Evolutionary conservation across 768 basidiomycete species (phyloP).

Genomic region (Termitomyces sp.): DNA sequence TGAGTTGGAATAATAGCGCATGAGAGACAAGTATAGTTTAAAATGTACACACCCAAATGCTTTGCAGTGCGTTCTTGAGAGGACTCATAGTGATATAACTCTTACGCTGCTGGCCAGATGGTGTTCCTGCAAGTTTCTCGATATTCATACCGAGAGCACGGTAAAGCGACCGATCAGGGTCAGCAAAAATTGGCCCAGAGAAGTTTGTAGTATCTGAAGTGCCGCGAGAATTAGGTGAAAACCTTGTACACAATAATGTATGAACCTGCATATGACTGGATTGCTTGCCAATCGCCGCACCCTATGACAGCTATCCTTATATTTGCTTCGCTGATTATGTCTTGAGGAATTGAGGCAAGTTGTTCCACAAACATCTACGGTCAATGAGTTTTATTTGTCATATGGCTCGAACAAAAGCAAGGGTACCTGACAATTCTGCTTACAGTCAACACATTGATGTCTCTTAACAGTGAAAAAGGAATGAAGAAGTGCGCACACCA

Average conservation of each 20-base stretch:
- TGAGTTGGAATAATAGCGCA: slow-evolving; percentile 1
- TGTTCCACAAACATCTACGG: slow-evolving; percentile 43
- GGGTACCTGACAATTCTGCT: slow-evolving; percentile 37
- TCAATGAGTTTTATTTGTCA: not conserved
- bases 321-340: slow-evolving; percentile 33
- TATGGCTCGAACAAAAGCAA: not conserved
- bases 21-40: not conserved
- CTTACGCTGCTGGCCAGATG: slow-evolving; percentile 35
- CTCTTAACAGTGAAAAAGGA: not conserved
- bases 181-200: slow-evolving; percentile 51
- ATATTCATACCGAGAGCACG: slow-evolving; percentile 55
- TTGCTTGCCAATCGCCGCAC: slow-evolving; percentile 53
- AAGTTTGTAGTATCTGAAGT: slow-evolving; percentile 40
- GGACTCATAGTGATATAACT: slow-evolving; percentile 38
- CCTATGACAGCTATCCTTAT: slow-evolving; percentile 48
- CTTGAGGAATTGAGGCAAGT: slow-evolving; percentile 36
- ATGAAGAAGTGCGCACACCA: slow-evolving; percentile 36
- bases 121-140: slow-evolving; percentile 40
- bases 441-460: not conserved
- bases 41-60: slow-evolving; percentile 38
- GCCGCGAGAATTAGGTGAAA: not conserved
- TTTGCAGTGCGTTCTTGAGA: slow-evolving; percentile 27
- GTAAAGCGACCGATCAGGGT: slow-evolving; percentile 58
- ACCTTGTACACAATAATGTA: not conserved
- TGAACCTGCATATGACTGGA: slow-evolving; percentile 43